These are phyloP conservation scores for Pascua guehoae DNA, from an alignment of 1,284 basidiomycete genomes.

Conservation along the genomic window DNA sequence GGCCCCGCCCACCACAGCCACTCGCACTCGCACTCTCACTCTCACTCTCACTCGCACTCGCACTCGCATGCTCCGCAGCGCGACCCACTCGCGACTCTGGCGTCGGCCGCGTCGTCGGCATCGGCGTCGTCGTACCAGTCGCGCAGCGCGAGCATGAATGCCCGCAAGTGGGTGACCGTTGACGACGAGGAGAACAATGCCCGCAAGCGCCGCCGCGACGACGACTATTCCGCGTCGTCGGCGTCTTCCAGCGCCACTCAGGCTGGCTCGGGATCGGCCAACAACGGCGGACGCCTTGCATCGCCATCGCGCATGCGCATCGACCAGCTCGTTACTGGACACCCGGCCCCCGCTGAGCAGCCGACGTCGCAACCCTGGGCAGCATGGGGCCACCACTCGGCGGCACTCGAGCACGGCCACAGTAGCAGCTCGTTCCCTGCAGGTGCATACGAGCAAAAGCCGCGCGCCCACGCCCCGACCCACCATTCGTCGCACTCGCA, in stretches of 20 bases:
- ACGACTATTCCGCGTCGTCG: conserved; percentile 6
- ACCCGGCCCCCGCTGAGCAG: neutral
- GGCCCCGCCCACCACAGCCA: neutral
- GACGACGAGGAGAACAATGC: conserved; percentile 1
- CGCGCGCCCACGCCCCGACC: neutral
- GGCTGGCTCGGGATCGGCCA: neutral
- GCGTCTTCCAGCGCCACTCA: neutral
- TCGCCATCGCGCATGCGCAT: conserved; percentile 20
- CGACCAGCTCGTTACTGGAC: conserved; percentile 9
- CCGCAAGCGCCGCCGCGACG: conserved; percentile 11
- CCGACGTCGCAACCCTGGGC: neutral
- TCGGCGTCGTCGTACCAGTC: conserved; percentile 1
- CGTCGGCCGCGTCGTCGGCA: conserved; percentile 15
- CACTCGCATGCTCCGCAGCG: neutral
- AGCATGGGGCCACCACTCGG: neutral
- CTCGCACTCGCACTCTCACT: neutral
- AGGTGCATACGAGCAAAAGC: conserved; percentile 9
- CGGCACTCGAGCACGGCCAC: neutral
- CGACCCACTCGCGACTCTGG: conserved; percentile 20
- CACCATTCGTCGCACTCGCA: neutral
- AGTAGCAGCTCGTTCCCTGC: too few species aligned
- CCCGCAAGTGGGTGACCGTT: conserved; percentile 10
- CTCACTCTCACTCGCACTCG: neutral
- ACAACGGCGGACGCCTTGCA: conserved; percentile 5
- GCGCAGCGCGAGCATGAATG: neutral